Evolutionary conservation across 2,329 filamentous ascomycete species (phyloP).

Genomic region (Cladosporium sp.): DNA sequence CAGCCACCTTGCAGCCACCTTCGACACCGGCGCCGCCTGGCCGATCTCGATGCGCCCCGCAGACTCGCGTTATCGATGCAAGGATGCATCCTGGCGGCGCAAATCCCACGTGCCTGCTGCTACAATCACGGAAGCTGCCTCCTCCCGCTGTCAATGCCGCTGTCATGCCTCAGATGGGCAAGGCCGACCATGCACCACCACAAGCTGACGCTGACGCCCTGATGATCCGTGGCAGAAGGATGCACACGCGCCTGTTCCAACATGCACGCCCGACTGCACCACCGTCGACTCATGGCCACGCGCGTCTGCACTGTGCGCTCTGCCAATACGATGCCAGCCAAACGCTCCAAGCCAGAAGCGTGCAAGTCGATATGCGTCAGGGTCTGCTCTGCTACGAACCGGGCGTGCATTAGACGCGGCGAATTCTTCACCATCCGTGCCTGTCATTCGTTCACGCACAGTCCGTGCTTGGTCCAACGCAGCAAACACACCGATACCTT

Average conservation of each 20-base stretch:
- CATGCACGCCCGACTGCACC: not conserved
- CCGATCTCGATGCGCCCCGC: constrained; percentile 6
- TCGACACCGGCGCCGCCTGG: not conserved
- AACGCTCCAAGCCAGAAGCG: not conserved
- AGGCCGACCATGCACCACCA: not conserved
- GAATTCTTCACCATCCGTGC: not conserved
- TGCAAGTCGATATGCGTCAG: not conserved
- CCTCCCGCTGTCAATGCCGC: not conserved
- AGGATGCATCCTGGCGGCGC: constrained; percentile 2
- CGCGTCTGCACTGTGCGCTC: no score
- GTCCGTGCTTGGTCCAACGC: not conserved
- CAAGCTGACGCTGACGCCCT: not conserved
- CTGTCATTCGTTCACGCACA: not conserved
- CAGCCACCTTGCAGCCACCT: not conserved
- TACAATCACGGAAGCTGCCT: constrained; percentile 1
- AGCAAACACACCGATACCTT: not conserved
- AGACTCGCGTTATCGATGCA: not conserved
- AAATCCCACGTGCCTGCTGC: constrained; percentile 8
- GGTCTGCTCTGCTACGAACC: not conserved
- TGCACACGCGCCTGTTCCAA: not conserved
- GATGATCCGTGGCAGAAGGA: not conserved
- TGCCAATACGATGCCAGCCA: not conserved
- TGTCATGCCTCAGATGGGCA: constrained; percentile 3
- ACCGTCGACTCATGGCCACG: not conserved
- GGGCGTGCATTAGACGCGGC: not conserved